phyloP scores from a whole-genome alignment of 106 monocot species.

The Allium sativum region DNA sequence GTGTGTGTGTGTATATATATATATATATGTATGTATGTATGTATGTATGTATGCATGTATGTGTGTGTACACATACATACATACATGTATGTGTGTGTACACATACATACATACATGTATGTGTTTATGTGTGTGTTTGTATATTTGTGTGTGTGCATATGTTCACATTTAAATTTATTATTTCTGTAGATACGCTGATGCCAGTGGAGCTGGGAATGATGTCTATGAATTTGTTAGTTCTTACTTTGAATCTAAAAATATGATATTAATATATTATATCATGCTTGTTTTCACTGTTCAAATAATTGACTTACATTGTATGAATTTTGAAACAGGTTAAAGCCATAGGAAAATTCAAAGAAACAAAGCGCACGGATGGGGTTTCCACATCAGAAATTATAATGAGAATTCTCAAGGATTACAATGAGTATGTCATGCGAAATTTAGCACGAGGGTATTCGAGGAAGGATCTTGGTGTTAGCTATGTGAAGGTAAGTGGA shows the following conservation, averaged over 20 bases:
- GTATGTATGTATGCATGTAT: too few relatives aligned
- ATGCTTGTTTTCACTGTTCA: constrained; percentile 1
- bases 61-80: too few relatives aligned
- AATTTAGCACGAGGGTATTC: constrained; percentile 83
- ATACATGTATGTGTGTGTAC: too few relatives aligned
- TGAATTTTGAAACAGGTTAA: constrained; percentile 48
- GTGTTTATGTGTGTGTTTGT: too few relatives aligned
- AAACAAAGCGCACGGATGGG: constrained; percentile 73
- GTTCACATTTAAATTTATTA: constrained; percentile 1
- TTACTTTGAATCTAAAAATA: constrained; percentile 3
- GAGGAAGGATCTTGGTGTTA: constrained; percentile 72
- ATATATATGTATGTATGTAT: too few relatives aligned
- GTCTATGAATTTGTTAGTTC: constrained; percentile 81
- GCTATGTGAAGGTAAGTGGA: constrained; percentile 68
- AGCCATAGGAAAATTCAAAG: constrained; percentile 71
- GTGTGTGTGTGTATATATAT: too few relatives aligned
- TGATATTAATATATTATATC: background rate
- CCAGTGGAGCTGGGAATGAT: constrained; percentile 76
- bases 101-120: too few relatives aligned
- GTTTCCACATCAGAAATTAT: constrained; percentile 84
- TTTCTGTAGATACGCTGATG: constrained; percentile 67
- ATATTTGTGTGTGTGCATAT: background rate
- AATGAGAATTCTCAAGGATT: constrained; percentile 86
- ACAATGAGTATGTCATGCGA: constrained; percentile 80
- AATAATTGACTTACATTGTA: background rate